Evolutionary conservation across 176 grass and related monocot species (phyloP).

Genomic region (Zoysia pacifica): DNA sequence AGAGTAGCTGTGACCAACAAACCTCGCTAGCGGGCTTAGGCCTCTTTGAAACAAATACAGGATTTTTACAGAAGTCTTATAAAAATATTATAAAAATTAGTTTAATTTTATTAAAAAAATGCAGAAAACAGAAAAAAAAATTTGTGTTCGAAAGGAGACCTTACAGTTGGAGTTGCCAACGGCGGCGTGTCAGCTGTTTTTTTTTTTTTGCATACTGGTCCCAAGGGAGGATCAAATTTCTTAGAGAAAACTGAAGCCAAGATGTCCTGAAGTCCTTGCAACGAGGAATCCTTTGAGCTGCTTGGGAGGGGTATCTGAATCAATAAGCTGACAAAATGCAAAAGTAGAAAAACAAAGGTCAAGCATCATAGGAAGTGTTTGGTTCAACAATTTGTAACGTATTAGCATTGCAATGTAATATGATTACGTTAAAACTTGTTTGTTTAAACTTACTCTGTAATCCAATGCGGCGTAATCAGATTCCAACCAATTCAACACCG

Average conservation of each 20-base stretch:
- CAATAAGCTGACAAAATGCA: conserved; percentile 35
- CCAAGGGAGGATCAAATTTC: conserved; percentile 42
- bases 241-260: conserved; percentile 61
- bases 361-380: not conserved
- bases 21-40: conserved; percentile 86
- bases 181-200: conserved; percentile 49
- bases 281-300: conserved; percentile 77
- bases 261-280: conserved; percentile 69
- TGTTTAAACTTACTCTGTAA: no score
- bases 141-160: no score
- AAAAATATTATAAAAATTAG: no score
- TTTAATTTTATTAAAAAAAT: no score
- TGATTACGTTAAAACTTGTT: no score
- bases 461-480: no score
- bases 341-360: not conserved
- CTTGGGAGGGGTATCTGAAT: conserved; percentile 13
- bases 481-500: no score
- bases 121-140: no score
- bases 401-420: no score
- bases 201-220: conserved; percentile 60
- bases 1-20: conserved; percentile 54
- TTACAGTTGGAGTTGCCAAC: conserved; percentile 55
- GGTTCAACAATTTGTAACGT: no score
- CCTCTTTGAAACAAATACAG: no score
- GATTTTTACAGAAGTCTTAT: no score